Evolutionary conservation across 2,329 filamentous ascomycete species (phyloP).

Genomic region (Epichloe uncinata): DNA sequence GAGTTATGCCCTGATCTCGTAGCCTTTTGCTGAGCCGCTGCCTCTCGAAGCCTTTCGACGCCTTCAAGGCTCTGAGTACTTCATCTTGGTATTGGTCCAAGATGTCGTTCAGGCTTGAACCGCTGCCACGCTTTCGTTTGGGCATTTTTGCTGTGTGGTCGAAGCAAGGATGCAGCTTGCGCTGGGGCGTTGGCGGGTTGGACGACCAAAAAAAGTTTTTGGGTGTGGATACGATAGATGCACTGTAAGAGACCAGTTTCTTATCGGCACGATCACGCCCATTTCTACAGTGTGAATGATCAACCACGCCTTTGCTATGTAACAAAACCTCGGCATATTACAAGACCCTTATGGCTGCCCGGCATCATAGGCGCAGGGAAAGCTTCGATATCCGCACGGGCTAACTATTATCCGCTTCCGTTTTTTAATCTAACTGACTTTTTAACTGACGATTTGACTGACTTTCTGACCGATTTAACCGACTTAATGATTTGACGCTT

Average conservation of each 20-base stretch:
- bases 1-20: conserved; percentile 29
- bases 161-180: neutral
- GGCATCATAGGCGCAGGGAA: no score
- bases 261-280: neutral
- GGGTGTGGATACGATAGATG: neutral
- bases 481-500: no score
- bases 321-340: no score
- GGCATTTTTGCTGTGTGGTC: conserved; percentile 26
- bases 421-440: no score
- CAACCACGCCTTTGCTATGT: neutral
- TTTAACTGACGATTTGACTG: no score
- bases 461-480: no score
- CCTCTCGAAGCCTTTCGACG: conserved; percentile 62
- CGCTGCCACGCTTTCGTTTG: conserved; percentile 41
- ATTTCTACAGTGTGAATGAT: neutral
- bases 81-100: conserved; percentile 44
- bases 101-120: conserved; percentile 32
- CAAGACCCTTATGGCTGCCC: no score
- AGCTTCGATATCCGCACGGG: no score
- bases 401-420: no score
- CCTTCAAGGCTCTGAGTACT: conserved; percentile 54
- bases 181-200: neutral
- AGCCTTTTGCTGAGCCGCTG: conserved; percentile 57
- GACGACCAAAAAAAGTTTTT: neutral
- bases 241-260: neutral